Base-by-base conservation (phyloP, 2,329 filamentous ascomycete genomes). In the Aspergillus pseudotamarii region DNA sequence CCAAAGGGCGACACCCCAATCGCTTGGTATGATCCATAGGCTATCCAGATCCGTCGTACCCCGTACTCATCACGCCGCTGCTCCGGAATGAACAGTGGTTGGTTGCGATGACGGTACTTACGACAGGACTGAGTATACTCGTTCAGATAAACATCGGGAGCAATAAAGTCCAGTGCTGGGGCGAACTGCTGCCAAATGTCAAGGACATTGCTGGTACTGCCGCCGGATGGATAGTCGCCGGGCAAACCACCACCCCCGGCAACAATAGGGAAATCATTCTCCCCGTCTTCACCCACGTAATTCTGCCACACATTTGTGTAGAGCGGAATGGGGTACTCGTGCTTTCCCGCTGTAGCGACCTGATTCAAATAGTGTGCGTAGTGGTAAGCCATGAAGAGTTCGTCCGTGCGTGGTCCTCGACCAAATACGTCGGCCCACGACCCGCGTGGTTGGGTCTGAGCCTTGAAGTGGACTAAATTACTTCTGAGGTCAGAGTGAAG, bases 241-340 rank as follows among this genome's bases (percentile, higher is more conserved):
- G 82, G 76, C n/a, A 74, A 60, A 3, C 69, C 75, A 14, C 81
- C 82, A 11, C 81, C 82, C 4, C 80, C 80, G 1, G 72, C 81
- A 4, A 83, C 68, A 9, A 76, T 65, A 1, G 79, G 79, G 34
- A 78, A 72, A 16, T 68, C 61, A 51, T 72, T 73, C 45, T 77
- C 75, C 8, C 67, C 64, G 46, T 78, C 73, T 2, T 72, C 69
- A 16, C 68, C 75, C 1, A 75, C 73, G 61, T 78, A 79, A 61
- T 83, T 82, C 21, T 79, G 76, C 81, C 82, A 83, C 1, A 81
- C 80, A 46, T 84, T 83, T 6, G 76, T 78, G 68, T 81, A 83
- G 2, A 82, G 64, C 6, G 81, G 81, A 14, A 83, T 69, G 0
- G 75, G 68, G 51, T 82, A 83, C 36, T 72, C 76, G 11, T 71